Evolutionary conservation across 441 rosid genomes (phyloP).

Genomic region (Breynia disticha): DNA sequence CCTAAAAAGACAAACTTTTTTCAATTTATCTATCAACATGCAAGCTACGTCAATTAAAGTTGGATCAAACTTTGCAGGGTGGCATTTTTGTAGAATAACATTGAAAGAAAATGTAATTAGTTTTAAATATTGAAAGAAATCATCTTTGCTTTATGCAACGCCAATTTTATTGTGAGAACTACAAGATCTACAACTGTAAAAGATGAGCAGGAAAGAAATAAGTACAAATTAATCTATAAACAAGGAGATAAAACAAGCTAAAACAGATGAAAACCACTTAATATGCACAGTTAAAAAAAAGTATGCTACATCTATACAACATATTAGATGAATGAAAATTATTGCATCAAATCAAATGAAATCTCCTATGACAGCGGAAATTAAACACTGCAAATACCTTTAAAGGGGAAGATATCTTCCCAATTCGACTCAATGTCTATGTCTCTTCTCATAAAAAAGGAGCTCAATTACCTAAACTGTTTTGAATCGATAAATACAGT

Average conservation of each 20-base stretch:
- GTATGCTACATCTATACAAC: neutral
- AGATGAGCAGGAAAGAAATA: neutral
- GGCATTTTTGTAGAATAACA: neutral
- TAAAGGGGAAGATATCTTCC: constrained; percentile 5
- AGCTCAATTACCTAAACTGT: constrained; percentile 16
- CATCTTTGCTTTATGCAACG: neutral
- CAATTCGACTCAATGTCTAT: constrained; percentile 6
- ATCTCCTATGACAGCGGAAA: constrained; percentile 8
- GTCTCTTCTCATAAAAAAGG: constrained; percentile 8
- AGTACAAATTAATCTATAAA: neutral
- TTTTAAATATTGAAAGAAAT: neutral
- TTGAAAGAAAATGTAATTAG: neutral
- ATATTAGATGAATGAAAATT: constrained; percentile 4
- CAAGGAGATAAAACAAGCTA: too few relatives aligned
- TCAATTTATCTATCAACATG: neutral
- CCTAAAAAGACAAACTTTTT: neutral
- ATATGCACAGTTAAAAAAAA: neutral
- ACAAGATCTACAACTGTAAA: neutral
- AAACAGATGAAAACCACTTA: neutral
- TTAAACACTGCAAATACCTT: neutral
- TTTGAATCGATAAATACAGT: neutral
- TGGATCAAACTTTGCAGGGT: neutral
- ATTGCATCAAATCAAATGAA: constrained; percentile 3
- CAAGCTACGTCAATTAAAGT: neutral
- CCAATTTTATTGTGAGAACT: neutral